phyloP scores from a whole-genome alignment of 2,329 filamentous ascomycete genomes.

The Chaetomium globosum region DNA sequence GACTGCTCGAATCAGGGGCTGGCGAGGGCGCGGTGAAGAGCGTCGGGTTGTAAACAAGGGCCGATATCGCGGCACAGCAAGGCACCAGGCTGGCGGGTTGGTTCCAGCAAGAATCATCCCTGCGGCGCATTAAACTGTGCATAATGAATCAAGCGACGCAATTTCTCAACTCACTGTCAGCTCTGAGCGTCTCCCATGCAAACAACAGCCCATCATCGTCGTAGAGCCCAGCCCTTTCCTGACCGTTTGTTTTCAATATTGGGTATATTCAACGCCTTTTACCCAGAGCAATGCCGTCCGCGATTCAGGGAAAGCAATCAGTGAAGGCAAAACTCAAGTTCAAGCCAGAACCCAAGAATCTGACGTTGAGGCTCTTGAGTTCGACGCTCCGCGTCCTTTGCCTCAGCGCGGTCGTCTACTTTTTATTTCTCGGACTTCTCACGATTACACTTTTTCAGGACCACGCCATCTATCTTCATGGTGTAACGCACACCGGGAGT shows the following conservation, averaged over 20 bases:
- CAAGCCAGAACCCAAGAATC: neutral
- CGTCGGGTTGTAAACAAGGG: conserved; percentile 1
- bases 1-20: conserved; percentile 39
- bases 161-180: neutral
- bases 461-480: conserved; percentile 60
- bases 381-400: neutral
- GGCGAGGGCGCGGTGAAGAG: conserved; percentile 26
- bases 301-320: neutral
- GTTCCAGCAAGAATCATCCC: neutral
- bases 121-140: neutral
- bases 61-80: neutral
- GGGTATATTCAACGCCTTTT: neutral
- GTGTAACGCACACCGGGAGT: conserved; percentile 57
- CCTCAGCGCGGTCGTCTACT: neutral
- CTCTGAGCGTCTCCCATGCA: neutral
- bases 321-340: neutral
- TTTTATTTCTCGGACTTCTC: conserved; percentile 36
- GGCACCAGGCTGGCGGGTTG: neutral
- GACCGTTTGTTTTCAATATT: neutral
- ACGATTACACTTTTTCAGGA: conserved; percentile 52
- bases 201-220: neutral
- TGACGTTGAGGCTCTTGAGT: neutral
- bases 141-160: neutral
- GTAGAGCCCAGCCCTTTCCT: neutral
- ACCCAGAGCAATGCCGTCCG: neutral